A percentile compares a stretch with the other conserved stretches of the same genome.
Conservation (phyloP, 345 rosid species). For the Abelmoschus esculentus region DNA sequence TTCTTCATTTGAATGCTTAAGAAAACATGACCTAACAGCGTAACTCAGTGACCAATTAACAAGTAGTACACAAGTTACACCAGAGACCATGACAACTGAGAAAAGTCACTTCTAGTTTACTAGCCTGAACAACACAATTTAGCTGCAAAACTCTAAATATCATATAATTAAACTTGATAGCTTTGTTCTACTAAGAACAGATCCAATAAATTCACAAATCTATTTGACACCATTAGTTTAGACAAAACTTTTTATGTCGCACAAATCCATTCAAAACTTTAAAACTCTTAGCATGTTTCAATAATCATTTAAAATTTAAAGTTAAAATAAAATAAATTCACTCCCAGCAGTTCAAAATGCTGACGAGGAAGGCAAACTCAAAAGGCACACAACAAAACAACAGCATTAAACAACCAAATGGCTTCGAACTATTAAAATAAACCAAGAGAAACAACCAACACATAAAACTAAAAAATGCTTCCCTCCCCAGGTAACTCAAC, state of each 20-base stretch:
- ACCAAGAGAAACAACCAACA: constrained; percentile 1
- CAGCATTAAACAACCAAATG: neutral
- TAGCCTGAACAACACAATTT: neutral
- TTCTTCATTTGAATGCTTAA: neutral
- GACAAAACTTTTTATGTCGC: neutral
- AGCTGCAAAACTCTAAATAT: neutral
- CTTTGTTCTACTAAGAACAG: neutral
- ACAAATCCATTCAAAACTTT: neutral
- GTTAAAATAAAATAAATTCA: neutral
- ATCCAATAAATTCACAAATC: neutral
- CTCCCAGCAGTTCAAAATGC: neutral
- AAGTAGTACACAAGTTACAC: neutral
- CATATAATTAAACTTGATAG: neutral
- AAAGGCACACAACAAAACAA: neutral
- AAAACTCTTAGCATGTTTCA: neutral
- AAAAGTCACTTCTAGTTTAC: neutral
- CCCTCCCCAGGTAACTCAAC: constrained; percentile 20
- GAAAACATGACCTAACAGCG: neutral
- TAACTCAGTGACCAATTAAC: neutral
- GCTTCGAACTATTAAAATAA: constrained; percentile 20
- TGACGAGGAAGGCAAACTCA: neutral
- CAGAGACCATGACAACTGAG: neutral
- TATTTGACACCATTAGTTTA: neutral
- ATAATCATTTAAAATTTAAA: constrained; percentile 1
- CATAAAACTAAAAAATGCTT: constrained; percentile 5